Base-by-base conservation (phyloP, 2,329 filamentous ascomycete species). In the Xylariaceae sp. region DNA sequence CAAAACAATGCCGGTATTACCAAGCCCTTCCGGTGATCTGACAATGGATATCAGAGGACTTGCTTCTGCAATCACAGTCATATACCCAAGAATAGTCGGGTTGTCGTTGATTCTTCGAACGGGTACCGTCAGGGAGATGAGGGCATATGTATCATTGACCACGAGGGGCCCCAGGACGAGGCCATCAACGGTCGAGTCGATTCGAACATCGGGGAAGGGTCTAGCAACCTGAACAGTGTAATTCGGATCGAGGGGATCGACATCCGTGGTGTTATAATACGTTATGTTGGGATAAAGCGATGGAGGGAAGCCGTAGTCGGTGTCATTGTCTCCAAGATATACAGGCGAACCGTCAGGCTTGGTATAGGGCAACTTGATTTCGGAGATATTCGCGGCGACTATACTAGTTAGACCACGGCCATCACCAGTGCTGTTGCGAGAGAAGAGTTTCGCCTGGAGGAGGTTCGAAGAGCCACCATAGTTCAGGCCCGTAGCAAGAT, bases 91-190 rank as follows among this genome's bases (percentile, higher is more conserved):
- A 1, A 92, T 80, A 54, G 86, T 83, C 3, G 71, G 71, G 39
- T 70, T 66, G 2, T 78, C 77, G 2, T 76, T 75, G 56, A 85
- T 87, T 63, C 86, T 83, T 52, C 88, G 78, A 46, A 96, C 82
- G 0, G 90, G 89, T 14, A 92, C 71, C 0, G 90, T 95, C 51
- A 95, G 74, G 2, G 90, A 96, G 11, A 95, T 66, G 11, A 96
- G 72, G 18, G 88, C 87, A 55, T 86, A 87, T 0, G 82, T 81
- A 40, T 80, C 71, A 64, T 95, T 94, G 55, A 94, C 69, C 19
- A 80, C 74, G 49, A 89, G 74, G 0, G 90, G 90, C 0, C 91
- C 91, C 0, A 94, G 75, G 1, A 96, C 70, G n/a, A 96, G 72
- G 1, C 82, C 82, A 42, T 59, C 59, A 15, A 67, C 72, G 45